Evolutionary conservation across 805 yeast genomes (phyloP).

Genomic region (Zygotorulaspora chibaensis): DNA sequence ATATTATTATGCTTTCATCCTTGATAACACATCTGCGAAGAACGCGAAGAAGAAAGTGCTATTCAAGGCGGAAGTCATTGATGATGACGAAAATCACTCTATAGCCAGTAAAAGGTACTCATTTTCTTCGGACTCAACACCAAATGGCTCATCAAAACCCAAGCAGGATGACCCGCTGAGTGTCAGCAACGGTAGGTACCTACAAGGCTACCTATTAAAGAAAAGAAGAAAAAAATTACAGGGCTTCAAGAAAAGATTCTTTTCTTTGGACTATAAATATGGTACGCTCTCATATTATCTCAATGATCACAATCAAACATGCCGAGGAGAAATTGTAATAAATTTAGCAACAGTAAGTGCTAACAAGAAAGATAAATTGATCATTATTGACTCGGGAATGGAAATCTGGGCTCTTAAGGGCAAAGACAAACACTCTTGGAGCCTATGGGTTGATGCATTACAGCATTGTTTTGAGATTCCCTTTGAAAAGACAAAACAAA

Average conservation of each 20-base stretch:
- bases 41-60: conserved; percentile 76
- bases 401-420: conserved; percentile 90
- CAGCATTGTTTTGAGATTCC: conserved; percentile 38
- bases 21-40: conserved; percentile 88
- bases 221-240: conserved; percentile 79
- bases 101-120: conserved; percentile 13
- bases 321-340: conserved; percentile 88
- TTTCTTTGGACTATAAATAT: conserved; percentile 73
- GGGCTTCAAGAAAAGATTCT: conserved; percentile 82
- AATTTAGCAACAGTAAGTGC: conserved; percentile 79
- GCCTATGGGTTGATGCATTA: conserved; percentile 78
- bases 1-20: conserved; percentile 72
- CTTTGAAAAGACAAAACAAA: conserved; percentile 3
- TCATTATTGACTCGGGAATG: conserved; percentile 89
- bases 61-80: conserved; percentile 48
- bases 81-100: conserved; percentile 19
- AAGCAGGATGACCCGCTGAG: conserved; percentile 20
- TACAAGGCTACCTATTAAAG: conserved; percentile 77
- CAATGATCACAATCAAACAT: conserved; percentile 61
- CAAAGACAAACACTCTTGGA: conserved; percentile 57
- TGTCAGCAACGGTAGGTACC: conserved; percentile 53
- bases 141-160: conserved; percentile 14
- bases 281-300: conserved; percentile 80
- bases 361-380: conserved; percentile 57
- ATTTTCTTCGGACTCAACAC: conserved; percentile 16